Evolutionary conservation across 2,329 filamentous ascomycete genomes (phyloP), one percentile per base, ranked within the genome.

Genomic region (Colletotrichum sp.): DNA sequence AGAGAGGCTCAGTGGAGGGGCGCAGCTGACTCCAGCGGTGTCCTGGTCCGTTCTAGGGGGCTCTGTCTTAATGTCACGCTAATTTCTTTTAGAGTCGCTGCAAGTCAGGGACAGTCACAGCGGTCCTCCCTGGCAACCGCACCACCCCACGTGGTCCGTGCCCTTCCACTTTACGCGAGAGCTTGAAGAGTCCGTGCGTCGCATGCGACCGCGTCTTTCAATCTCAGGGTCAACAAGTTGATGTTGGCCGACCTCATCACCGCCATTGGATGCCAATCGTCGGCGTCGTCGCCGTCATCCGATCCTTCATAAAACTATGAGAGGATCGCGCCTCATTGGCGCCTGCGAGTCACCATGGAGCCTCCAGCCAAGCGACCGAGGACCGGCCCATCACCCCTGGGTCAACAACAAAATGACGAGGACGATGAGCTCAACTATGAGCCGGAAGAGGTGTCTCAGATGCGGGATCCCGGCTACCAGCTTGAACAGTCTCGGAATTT

Each of bases 401-500:
- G 78, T 62, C 83, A 84, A 34, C 58, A 38, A 21, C 14, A 66
- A 4, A 84, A 87, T 55, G 82, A 84, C 38, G 85, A 88, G 69
- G 83, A 85, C 69, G 87, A 90, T 76, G 87, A 90, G 79, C 85
- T 90, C 43, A 83, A 85, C 64, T 85, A 86, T 78, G 85, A 85
- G 30, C 86, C 88, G 8, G 86, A 87, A 24, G 87, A 89, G 74
- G 84, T 89, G 71, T 84, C 86, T 61, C 82, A 85, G 28, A 84
- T 85, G 58, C 87, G 88, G 36, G 88, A 92, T 74, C 87, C 90
- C 18, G 86, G 89, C 67, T 87, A 89, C 76, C 89, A 92, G 71
- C 85, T 95, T 18, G 87, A 92, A 61, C 86, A 90, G 75, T 92
- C 90, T 63, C 90, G 94, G 77, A 89, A 91, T 65, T 89, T 89